A percentile compares a stretch with the other conserved stretches of the same genome.
These are phyloP conservation scores for Sugiyamaella japonica DNA, from an alignment of 1,139 yeast species.

Conservation along the genomic window DNA sequence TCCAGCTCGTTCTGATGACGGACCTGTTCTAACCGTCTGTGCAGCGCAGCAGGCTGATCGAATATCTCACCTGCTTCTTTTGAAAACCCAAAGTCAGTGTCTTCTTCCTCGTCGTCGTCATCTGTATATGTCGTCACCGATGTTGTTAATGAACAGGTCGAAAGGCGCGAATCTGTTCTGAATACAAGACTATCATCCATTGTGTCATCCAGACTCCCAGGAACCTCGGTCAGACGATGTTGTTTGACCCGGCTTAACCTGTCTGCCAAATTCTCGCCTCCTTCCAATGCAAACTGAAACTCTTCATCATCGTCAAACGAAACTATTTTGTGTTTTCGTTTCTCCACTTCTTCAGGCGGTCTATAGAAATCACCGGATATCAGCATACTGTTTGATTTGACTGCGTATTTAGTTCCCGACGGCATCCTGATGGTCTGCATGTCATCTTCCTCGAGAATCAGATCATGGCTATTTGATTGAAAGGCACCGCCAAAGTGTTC, in stretches of 20 bases:
- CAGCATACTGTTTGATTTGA: constrained; percentile 4
- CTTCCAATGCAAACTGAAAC: constrained; percentile 23
- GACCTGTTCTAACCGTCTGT: constrained; percentile 14
- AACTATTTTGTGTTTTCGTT: neutral
- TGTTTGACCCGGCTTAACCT: constrained; percentile 6
- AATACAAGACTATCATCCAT: constrained; percentile 25
- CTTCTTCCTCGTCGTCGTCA: constrained; percentile 27
- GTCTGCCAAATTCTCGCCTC: constrained; percentile 15
- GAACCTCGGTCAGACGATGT: constrained; percentile 5
- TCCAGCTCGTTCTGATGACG: constrained; percentile 21
- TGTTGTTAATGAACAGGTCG: constrained; percentile 24
- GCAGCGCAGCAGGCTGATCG: constrained; percentile 15
- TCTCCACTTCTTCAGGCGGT: constrained; percentile 11
- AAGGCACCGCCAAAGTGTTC: constrained; percentile 13
- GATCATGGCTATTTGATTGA: neutral
- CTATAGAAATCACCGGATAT: constrained; percentile 15
- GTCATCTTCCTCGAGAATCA: constrained; percentile 6
- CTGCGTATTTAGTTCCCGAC: neutral
- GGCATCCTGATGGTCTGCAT: constrained; percentile 11
- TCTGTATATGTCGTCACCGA: constrained; percentile 25
- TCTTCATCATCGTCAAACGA: constrained; percentile 25
- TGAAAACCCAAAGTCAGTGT: constrained; percentile 13
- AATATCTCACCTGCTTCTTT: constrained; percentile 17
- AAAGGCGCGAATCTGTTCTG: constrained; percentile 26
- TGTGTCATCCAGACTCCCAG: constrained; percentile 18